These are phyloP conservation scores for Pseudogymnoascus sp. DNA, from an alignment of 2,329 filamentous ascomycete species.

Conservation along the genomic window DNA sequence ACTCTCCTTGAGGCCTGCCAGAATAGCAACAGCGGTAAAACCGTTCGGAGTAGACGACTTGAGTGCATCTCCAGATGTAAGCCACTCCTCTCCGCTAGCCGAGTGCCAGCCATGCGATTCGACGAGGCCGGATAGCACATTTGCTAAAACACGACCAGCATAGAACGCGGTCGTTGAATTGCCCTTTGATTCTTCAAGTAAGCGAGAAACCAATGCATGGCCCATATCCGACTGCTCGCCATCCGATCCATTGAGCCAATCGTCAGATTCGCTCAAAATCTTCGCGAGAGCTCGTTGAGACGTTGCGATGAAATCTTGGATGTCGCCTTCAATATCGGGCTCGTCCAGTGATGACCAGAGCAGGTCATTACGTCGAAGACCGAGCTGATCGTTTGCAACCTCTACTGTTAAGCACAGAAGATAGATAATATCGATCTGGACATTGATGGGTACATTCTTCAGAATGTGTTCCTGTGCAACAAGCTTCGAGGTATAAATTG, in stretches of 20 bases:
- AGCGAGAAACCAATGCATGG: conserved; percentile 36
- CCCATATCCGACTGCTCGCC: conserved; percentile 32
- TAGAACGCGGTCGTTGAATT: conserved; percentile 43
- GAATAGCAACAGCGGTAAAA: conserved; percentile 42
- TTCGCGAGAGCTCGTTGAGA: conserved; percentile 10
- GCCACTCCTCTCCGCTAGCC: conserved; percentile 39
- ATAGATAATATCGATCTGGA: conserved; percentile 45
- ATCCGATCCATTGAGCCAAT: conserved; percentile 34
- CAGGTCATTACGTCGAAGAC: conserved; percentile 35
- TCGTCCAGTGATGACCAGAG: conserved; percentile 40
- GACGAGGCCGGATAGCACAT: conserved; percentile 41
- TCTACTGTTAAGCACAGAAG: conserved; percentile 45
- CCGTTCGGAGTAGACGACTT: conserved; percentile 41
- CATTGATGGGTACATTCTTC: conserved; percentile 33
- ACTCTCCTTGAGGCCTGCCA: conserved; percentile 46
- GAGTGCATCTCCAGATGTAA: conserved; percentile 40
- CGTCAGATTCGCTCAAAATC: conserved; percentile 34
- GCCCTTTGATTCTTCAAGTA: conserved; percentile 38
- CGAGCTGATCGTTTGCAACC: conserved; percentile 46
- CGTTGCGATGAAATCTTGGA: conserved; percentile 17
- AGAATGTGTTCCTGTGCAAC: conserved; percentile 39
- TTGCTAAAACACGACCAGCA: conserved; percentile 44
- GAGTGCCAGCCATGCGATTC: conserved; percentile 41
- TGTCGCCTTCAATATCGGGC: conserved; percentile 24
- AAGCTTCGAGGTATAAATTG: conserved; percentile 59